Evolutionary conservation across 129 eudicot genomes (phyloP).

Genomic region (Sambucus nigra): DNA sequence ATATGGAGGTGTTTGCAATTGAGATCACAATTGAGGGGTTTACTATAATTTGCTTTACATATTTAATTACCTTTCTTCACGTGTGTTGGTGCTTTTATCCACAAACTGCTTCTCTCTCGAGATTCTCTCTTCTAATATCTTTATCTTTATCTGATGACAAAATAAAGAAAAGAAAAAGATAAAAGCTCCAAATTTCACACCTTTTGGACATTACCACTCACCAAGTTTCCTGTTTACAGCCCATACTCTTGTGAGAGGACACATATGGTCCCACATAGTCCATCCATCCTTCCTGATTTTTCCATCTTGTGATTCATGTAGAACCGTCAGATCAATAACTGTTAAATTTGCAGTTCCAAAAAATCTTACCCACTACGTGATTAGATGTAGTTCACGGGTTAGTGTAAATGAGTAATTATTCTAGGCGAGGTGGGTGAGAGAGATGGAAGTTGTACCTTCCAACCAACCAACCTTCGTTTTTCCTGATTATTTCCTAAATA

Average conservation of each 20-base stretch:
- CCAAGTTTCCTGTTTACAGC: not conserved
- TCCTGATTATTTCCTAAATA: too few relatives aligned
- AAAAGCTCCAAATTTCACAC: not conserved
- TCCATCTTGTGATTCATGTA: too few relatives aligned
- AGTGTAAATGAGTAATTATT: not conserved
- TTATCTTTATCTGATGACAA: not conserved
- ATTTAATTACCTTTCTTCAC: constrained; percentile 21
- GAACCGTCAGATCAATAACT: not conserved
- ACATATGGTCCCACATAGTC: not conserved
- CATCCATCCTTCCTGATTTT: not conserved
- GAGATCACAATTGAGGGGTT: too few relatives aligned
- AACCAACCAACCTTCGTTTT: constrained; percentile 16
- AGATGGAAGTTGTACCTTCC: constrained; percentile 16
- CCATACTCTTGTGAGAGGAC: not conserved
- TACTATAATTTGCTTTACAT: not conserved
- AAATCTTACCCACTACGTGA: constrained; percentile 2
- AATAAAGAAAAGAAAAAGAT: not conserved
- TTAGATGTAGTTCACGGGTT: constrained; percentile 18
- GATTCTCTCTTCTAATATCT: constrained; percentile 5
- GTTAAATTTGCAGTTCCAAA: not conserved
- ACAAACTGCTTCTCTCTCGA: constrained; percentile 2
- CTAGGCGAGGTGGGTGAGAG: constrained; percentile 7
- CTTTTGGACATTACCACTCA: too few relatives aligned
- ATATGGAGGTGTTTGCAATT: too few relatives aligned
- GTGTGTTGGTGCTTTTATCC: constrained; percentile 21